Evolutionary conservation across 202 grass and related monocot species (phyloP).

Genomic region (Alloteropsis angusta): DNA sequence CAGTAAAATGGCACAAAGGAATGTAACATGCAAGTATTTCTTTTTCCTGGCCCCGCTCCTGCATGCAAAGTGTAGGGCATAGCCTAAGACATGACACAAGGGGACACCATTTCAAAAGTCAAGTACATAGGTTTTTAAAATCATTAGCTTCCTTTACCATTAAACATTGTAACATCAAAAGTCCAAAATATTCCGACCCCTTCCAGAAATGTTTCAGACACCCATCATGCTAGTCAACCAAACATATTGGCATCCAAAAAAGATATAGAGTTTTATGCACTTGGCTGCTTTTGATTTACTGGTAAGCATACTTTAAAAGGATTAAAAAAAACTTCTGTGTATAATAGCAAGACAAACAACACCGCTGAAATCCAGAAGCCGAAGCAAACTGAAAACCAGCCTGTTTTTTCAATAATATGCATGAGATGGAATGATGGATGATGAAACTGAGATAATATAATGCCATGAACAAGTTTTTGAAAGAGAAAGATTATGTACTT

Average conservation of each 20-base stretch:
- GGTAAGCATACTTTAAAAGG: background rate
- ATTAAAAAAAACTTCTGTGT: background rate
- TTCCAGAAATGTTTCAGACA: background rate
- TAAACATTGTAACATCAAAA: no score
- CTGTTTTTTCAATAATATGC: background rate
- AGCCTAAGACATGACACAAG: background rate
- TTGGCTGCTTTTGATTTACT: background rate
- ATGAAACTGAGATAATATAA: background rate
- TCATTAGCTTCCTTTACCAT: no score
- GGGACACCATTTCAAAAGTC: background rate
- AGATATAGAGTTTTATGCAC: background rate
- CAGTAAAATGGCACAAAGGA: background rate
- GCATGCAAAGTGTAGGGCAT: background rate
- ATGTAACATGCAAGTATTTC: background rate
- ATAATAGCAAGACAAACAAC: background rate
- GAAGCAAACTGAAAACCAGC: background rate
- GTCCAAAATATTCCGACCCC: background rate
- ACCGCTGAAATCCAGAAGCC: background rate
- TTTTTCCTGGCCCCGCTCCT: background rate
- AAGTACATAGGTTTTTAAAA: background rate
- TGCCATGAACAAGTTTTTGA: background rate
- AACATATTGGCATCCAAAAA: background rate
- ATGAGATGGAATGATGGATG: no score
- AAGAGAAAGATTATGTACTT: background rate
- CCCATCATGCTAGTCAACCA: background rate